Evolutionary conservation across 2,329 filamentous ascomycete genomes (phyloP), one percentile per base, ranked within the genome.

Genomic region (Xylariaceae sp.): DNA sequence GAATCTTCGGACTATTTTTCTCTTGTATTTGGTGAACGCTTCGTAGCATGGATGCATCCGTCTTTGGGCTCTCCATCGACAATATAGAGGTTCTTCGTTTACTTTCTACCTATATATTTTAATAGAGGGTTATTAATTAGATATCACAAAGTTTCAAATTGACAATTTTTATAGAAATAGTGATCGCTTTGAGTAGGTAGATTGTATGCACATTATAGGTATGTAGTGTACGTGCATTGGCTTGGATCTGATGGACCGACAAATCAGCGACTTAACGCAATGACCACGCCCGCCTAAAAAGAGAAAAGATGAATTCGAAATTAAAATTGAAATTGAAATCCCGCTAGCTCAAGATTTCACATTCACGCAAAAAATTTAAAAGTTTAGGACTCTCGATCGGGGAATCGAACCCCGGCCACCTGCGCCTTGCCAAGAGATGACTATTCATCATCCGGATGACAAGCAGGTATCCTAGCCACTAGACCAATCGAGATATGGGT

Each of bases 341-440:
- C 4, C 8, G 4, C 12, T 34, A 34, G 35, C 8, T 19, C 19
- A 19, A 19, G 19, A 19, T 19, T 19, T 19, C 19, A 19, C 19
- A 19, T 19, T 19, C 19, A 41, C 48, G 41, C 37, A 32, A 31
- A 30, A 37, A 43, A 47, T 53, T 52, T 42, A 34, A 8, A 39
- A 40, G 19, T 19, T 19, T 19, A 11, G 34, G 6, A 12, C 64
- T 65, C 64, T 65, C 62, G 62, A 63, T 65, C 65, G 64, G 65
- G 65, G 65, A 67, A 68, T 67, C 62, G 64, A 67, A 67, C 64
- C 65, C 65, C 65, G 65, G 65, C 62, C 65, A 66, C 64, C 64
- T 64, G 64, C 65, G 67, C 19, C 29, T 37, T 49, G 46, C 34
- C 2, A 26, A 26, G 6, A 0, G 3, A 27, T 47, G 35, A 6